A percentile compares a stretch with the other conserved stretches of the same genome.
Conservation (phyloP, 371 early-diverging fungal genomes). For the Mucor saturninus region DNA sequence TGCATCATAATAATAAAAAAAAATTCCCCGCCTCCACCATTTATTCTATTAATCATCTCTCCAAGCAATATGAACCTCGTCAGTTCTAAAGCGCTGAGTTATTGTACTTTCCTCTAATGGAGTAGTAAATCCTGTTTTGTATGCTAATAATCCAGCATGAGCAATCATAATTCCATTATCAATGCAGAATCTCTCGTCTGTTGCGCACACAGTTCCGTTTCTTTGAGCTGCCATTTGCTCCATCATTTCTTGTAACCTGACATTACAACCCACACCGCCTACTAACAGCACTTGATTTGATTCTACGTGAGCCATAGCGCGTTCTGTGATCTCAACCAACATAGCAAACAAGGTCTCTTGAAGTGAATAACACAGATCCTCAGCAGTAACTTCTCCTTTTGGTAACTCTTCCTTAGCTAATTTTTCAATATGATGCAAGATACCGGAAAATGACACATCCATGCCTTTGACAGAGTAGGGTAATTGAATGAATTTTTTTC, state of each 20-base stretch:
- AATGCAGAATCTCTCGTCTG: slow-evolving; percentile 98
- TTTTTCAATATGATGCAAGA: slow-evolving; percentile 89
- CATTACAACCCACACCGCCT: slow-evolving; percentile 99
- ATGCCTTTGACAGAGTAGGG: slow-evolving; percentile 99
- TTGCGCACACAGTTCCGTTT: slow-evolving; percentile 90
- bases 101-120: slow-evolving; percentile 86
- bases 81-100: slow-evolving; percentile 97
- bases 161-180: slow-evolving; percentile 99
- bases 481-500: slow-evolving; percentile 86
- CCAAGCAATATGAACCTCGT: slow-evolving; percentile 92
- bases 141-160: slow-evolving; percentile 91
- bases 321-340: slow-evolving; percentile 99
- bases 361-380: slow-evolving; percentile 96
- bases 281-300: slow-evolving; percentile 95
- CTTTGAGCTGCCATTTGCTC: slow-evolving; percentile 93
- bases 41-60: slow-evolving; percentile 46
- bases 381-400: slow-evolving; percentile 69
- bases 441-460: slow-evolving; percentile 99
- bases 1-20: neutral
- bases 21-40: neutral
- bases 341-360: slow-evolving; percentile 99
- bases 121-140: slow-evolving; percentile 73
- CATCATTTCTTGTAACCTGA: slow-evolving; percentile 99
- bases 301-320: slow-evolving; percentile 99
- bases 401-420: slow-evolving; percentile 70